phyloP scores from a whole-genome alignment of 805 yeast species.

The Metschnikowia reukaufii region DNA sequence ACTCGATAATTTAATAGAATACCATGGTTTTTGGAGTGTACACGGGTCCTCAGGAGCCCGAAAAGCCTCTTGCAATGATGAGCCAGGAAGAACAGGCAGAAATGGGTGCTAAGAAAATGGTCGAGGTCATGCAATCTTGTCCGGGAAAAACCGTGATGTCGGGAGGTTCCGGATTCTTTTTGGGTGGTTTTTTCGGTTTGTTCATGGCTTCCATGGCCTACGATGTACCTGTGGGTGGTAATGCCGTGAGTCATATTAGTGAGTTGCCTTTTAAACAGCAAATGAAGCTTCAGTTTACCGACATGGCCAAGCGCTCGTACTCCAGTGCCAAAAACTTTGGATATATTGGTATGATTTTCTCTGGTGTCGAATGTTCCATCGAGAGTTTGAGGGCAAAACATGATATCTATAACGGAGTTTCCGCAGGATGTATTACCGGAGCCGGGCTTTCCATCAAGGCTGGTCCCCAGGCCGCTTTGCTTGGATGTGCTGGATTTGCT shows the following conservation, averaged over 20 bases:
- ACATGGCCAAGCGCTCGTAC: constrained; percentile 89
- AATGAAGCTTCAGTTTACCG: constrained; percentile 84
- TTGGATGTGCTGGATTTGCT: constrained; percentile 98
- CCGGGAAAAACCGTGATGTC: constrained; percentile 92
- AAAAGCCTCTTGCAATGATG: constrained; percentile 65
- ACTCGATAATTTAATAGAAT: neutral
- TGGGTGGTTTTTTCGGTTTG: constrained; percentile 94
- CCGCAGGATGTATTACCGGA: constrained; percentile 96
- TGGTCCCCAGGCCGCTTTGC: constrained; percentile 87
- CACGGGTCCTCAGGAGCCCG: constrained; percentile 32
- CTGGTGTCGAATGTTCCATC: constrained; percentile 23
- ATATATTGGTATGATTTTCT: constrained; percentile 23
- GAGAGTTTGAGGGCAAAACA: constrained; percentile 48
- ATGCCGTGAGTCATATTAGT: constrained; percentile 56
- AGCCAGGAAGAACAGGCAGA: constrained; percentile 92
- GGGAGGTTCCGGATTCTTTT: constrained; percentile 89
- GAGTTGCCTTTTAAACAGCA: constrained; percentile 92
- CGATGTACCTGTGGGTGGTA: constrained; percentile 73
- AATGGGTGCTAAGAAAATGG: constrained; percentile 80
- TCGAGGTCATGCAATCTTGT: constrained; percentile 84
- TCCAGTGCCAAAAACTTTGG: constrained; percentile 84
- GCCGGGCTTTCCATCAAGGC: constrained; percentile 91
- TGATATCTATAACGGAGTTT: constrained; percentile 87
- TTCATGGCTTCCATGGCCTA: constrained; percentile 88
- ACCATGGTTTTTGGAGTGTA: constrained; percentile 41